Evolutionary conservation across 768 basidiomycete species (phyloP), one percentile per base, ranked within the genome.

Genomic region (Pulveroboletus sp.): DNA sequence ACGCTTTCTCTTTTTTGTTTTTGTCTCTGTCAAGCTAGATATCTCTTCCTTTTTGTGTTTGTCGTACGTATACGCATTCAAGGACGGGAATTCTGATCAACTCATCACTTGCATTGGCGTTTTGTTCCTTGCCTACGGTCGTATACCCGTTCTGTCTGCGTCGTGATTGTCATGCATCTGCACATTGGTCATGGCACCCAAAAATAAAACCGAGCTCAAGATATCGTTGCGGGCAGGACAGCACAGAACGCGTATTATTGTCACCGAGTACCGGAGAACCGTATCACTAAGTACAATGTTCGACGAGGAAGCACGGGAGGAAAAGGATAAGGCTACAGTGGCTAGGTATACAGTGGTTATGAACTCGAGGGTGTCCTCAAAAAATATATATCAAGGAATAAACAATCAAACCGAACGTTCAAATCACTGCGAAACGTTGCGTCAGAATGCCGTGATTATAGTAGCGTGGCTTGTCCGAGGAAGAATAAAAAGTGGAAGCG

Each of bases 241-340:
- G n/a, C n/a, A 11, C 27, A 29, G 8, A 11, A 29, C 12, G 8
- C 27, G 8, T 11, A 29, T 29, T 29, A 11, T 29, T 7, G 12
- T 29, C 27, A 29, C n/a, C n/a, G n/a, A n/a, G n/a, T n/a, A 29
- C 5, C 24, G 5, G 27, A 9, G 25, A 36, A 21, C 6, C 4
- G 23, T 35, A 34, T 23, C 37, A 7, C 34, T 12, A 40, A 40
- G 27, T 51, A 50, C 33, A 56, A 20, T 27, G 11, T 14, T n/a
- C n/a, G n/a, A n/a, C n/a, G 27, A 20, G 40, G n/a, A 14, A 20
- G 32, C 12, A 24, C 20, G 19, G 20, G 47, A 36, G 17, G n/a
- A 37, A 48, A 40, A 31, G 20, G 12, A 36, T 73, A 72, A 52
- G 59, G 72, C 69, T 73, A 74, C 73, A 74, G 49, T 43, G 50